Conservation (phyloP, 2,329 filamentous ascomycete genomes). For the Talaromyces sp. region DNA sequence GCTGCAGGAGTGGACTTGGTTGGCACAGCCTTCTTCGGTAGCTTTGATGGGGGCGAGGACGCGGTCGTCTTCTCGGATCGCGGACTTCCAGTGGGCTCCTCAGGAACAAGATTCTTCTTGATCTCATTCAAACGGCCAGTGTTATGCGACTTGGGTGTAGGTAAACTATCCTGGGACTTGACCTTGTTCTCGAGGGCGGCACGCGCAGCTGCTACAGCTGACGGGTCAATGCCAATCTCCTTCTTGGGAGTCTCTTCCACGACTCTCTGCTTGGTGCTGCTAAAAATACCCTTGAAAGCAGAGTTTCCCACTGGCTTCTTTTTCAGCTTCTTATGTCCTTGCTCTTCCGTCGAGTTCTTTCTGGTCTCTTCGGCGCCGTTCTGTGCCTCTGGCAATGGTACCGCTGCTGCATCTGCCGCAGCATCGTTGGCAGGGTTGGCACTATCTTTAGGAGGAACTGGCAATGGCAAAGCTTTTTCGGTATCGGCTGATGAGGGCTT, state of each 20-base stretch:
- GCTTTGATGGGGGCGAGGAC: slow-evolving; percentile 14
- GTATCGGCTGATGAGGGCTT: slow-evolving; percentile 23
- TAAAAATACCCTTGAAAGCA: slow-evolving; percentile 46
- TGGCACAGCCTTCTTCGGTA: slow-evolving; percentile 13
- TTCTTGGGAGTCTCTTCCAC: slow-evolving; percentile 32
- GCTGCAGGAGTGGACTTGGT: slow-evolving; percentile 22
- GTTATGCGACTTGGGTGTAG: slow-evolving; percentile 20
- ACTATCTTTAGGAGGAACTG: slow-evolving; percentile 23
- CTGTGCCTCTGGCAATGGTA: slow-evolving; percentile 22
- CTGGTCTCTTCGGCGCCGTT: slow-evolving; percentile 24
- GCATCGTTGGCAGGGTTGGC: slow-evolving; percentile 18
- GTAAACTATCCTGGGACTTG: slow-evolving; percentile 29
- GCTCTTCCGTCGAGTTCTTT: slow-evolving; percentile 29
- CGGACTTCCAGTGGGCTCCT: slow-evolving; percentile 13
- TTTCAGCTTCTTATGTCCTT: slow-evolving; percentile 39
- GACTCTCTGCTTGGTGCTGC: slow-evolving; percentile 37
- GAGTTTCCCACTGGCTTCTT: slow-evolving; percentile 40
- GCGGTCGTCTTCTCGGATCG: background rate
- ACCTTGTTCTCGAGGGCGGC: slow-evolving; percentile 41
- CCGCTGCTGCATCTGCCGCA: slow-evolving; percentile 20
- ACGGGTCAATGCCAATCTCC: slow-evolving; percentile 31
- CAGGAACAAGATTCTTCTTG: slow-evolving; percentile 31
- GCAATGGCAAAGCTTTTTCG: slow-evolving; percentile 15
- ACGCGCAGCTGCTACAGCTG: slow-evolving; percentile 43
- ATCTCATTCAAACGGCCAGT: slow-evolving; percentile 27